phyloP scores from a whole-genome alignment of 495 filamentous ascomycete genomes.

The Aspergillus funiculosus region DNA sequence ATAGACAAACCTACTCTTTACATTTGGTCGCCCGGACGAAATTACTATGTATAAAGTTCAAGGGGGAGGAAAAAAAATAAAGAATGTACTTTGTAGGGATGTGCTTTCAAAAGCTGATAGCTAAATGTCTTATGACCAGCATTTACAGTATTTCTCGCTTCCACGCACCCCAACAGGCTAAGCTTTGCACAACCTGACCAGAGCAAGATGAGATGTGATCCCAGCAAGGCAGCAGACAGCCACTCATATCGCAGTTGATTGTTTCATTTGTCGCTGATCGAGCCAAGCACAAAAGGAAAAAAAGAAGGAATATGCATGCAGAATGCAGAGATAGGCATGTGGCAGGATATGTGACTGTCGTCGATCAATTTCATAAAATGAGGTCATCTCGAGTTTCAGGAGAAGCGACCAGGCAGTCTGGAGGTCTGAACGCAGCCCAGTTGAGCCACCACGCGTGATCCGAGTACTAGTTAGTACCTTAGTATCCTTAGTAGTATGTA shows the following conservation, averaged over 20 bases:
- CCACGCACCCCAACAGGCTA: neutral
- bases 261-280: constrained; percentile 11
- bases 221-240: neutral
- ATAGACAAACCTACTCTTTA: too few species aligned
- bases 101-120: neutral
- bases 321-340: neutral
- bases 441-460: constrained; percentile 10
- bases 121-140: constrained; percentile 4
- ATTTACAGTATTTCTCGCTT: constrained; percentile 7
- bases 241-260: neutral
- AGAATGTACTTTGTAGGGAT: neutral
- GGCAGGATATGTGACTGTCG: neutral
- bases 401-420: constrained; percentile 8
- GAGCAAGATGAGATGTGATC: constrained; percentile 1
- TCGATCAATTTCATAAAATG: constrained; percentile 9
- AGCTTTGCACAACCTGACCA: constrained; percentile 2
- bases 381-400: constrained; percentile 10
- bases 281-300: too few species aligned
- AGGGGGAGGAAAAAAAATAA: constrained; percentile 1
- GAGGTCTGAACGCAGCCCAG: neutral
- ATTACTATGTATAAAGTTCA: too few species aligned
- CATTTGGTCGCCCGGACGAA: too few species aligned
- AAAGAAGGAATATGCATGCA: too few species aligned
- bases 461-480: too few species aligned
- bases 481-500: neutral